phyloP scores from a whole-genome alignment of 2,329 filamentous ascomycete genomes.

The Epichloe bromicola region DNA sequence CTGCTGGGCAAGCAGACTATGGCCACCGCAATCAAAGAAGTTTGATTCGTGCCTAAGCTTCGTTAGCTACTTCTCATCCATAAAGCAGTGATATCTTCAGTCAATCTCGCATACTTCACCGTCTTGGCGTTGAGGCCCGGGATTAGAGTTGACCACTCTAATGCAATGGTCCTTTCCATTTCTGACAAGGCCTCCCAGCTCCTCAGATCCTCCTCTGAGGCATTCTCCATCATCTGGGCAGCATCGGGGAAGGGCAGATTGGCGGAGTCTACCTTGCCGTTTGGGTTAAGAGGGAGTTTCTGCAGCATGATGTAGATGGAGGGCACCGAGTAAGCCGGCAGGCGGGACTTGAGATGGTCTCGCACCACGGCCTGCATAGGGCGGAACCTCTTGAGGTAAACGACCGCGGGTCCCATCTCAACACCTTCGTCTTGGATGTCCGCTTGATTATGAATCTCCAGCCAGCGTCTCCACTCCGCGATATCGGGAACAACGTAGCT shows the following conservation, averaged over 20 bases:
- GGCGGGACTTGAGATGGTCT: constrained; percentile 55
- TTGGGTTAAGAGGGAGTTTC: constrained; percentile 57
- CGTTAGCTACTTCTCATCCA: too few species aligned
- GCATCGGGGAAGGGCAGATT: constrained; percentile 70
- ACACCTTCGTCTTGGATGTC: constrained; percentile 41
- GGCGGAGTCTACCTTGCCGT: constrained; percentile 70
- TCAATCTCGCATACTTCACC: constrained; percentile 22
- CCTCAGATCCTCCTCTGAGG: constrained; percentile 23
- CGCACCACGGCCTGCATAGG: constrained; percentile 37
- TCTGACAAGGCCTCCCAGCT: constrained; percentile 37
- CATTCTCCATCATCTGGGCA: constrained; percentile 40
- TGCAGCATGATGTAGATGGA: constrained; percentile 20
- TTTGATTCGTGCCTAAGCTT: neutral
- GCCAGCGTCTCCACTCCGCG: constrained; percentile 57
- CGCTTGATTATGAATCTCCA: constrained; percentile 39
- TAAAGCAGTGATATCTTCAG: too few species aligned
- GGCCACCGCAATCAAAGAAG: constrained; percentile 28
- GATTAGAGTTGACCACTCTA: constrained; percentile 63
- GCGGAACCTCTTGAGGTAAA: constrained; percentile 32
- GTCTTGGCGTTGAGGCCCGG: constrained; percentile 53
- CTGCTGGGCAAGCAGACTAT: constrained; percentile 49
- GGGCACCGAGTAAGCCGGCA: constrained; percentile 23
- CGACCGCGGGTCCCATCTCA: constrained; percentile 28
- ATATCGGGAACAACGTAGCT: constrained; percentile 79
- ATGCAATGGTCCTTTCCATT: constrained; percentile 27